These are phyloP conservation scores for Stachybotrys echinatus DNA, from an alignment of 2,329 filamentous ascomycete species.

Conservation along the genomic window DNA sequence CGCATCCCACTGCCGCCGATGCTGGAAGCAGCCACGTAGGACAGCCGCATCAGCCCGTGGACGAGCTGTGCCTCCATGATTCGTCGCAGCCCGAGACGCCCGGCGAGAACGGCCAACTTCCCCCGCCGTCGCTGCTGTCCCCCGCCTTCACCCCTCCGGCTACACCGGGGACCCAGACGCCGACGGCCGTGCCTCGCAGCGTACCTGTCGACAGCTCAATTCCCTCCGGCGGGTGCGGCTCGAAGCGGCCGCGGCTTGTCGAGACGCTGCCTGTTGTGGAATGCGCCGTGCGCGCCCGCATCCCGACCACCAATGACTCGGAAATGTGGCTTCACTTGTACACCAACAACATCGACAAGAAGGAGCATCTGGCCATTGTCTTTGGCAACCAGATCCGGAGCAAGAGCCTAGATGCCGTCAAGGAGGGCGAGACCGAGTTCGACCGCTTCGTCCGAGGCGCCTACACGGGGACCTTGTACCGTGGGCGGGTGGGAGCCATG, in stretches of 20 bases:
- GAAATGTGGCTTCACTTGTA: conserved; percentile 98
- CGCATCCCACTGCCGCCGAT: conserved; percentile 25
- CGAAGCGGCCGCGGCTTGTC: conserved; percentile 66
- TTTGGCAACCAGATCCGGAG: conserved; percentile 84
- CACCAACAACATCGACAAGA: conserved; percentile 85
- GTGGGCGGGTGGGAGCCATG: conserved; percentile 72
- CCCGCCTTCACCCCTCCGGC: conserved; percentile 74
- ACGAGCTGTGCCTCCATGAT: conserved; percentile 27
- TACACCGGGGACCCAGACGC: conserved; percentile 55
- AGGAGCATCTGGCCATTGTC: conserved; percentile 95
- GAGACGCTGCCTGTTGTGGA: conserved; percentile 76
- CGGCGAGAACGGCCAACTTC: conserved; percentile 18
- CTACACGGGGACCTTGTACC: conserved; percentile 82
- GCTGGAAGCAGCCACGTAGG: conserved; percentile 9
- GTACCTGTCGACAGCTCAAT: conserved; percentile 56
- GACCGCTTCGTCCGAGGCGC: conserved; percentile 92
- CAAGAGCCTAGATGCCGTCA: conserved; percentile 62
- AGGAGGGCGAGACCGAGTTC: conserved; percentile 76
- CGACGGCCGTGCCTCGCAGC: conserved; percentile 40
- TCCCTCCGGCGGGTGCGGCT: conserved; percentile 53
- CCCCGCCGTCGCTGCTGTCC: conserved; percentile 71
- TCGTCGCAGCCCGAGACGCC: conserved; percentile 10
- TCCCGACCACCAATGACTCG: conserved; percentile 83
- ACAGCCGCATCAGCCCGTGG: conserved; percentile 17
- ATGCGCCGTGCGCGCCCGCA: conserved; percentile 89